Evolutionary conservation across 805 yeast species (phyloP), one percentile per base, ranked within the genome.

Genomic region (Schwanniomyces occidentalis): DNA sequence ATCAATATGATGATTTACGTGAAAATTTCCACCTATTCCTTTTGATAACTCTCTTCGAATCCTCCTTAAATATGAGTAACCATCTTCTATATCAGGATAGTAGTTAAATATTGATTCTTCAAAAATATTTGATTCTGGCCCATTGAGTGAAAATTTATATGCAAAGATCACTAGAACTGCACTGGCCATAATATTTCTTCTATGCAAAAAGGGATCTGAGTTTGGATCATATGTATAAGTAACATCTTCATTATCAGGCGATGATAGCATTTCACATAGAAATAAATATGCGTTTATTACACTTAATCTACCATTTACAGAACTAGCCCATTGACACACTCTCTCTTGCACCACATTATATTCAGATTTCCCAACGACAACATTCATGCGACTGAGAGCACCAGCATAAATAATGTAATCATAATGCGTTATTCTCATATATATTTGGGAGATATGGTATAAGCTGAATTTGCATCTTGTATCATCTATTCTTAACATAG

Each of bases 201-300:
- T 40, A 34, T 51, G 58, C 23, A 50, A 36, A 24, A 70, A 46
- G 4, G 77, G 71, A 48, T 80, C 84, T 3, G 67, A 52, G 39
- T 75, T 75, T 0, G 79, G 73, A 30, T 72, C 67, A 52, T 76
- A 78, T 13, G 60, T 58, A 31, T 66, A 71, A 24, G 64, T 63
- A 8, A 61, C 61, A 25, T 71, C 74, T 26, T 57, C 63, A 16
- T 73, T 78, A 44, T 69, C 71, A n/a, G 78, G 80, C 8, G 69
- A 63, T 28, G 82, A 51, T 41, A 78, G 73, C 75, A 77, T 75
- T 49, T 82, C 87, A 60, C 75, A 76, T 17, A 83, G 48, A 37
- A 80, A 66, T 44, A 78, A 61, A 41, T 78, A 78, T 14, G 85
- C 80, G 51, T 83, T 85, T 24, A 81, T 63, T 6, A 76, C 75